Percentiles rank a stretch among this genome's conserved stretches.
Evolutionary conservation across 2,329 filamentous ascomycete genomes (phyloP).

Genomic region (Tetracladium maxilliforme): DNA sequence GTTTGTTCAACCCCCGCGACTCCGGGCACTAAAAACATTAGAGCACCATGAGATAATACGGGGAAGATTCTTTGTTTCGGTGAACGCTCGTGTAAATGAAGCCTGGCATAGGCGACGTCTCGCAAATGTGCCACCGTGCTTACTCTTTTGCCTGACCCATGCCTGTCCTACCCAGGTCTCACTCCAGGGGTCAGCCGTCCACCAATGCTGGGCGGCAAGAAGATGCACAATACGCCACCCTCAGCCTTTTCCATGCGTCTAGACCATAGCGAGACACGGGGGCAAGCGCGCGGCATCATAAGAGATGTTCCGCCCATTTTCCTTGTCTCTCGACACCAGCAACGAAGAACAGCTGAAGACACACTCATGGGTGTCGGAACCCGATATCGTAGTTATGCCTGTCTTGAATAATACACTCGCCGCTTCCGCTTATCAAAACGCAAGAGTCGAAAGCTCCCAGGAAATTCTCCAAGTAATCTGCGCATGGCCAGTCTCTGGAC

Average conservation of each 20-base stretch:
- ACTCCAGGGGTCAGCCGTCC: too few species aligned
- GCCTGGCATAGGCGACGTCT: conserved; percentile 1
- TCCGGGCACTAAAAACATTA: background rate
- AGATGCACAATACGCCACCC: too few species aligned
- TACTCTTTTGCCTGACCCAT: too few species aligned
- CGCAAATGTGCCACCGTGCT: too few species aligned
- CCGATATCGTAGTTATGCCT: background rate
- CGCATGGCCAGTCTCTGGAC: conserved; percentile 39
- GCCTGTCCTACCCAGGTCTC: too few species aligned
- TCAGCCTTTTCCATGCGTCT: too few species aligned
- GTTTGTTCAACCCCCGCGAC: background rate
- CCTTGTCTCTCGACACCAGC: too few species aligned
- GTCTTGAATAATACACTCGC: background rate
- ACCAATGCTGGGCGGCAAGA: too few species aligned
- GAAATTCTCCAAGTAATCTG: conserved; percentile 30
- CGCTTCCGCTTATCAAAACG: conserved; percentile 3
- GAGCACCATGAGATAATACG: background rate
- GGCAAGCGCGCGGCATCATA: too few species aligned
- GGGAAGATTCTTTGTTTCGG: conserved; percentile 5
- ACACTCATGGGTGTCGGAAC: background rate
- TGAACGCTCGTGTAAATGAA: conserved; percentile 2
- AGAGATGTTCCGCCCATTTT: too few species aligned
- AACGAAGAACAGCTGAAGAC: too few species aligned
- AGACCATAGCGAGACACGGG: too few species aligned
- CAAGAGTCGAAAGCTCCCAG: conserved; percentile 7